Percentiles rank a stretch among this genome's conserved stretches.
Evolutionary conservation across 192 early-diverging fungal species (phyloP).

Genomic region (Pilobolus umbonatus): DNA sequence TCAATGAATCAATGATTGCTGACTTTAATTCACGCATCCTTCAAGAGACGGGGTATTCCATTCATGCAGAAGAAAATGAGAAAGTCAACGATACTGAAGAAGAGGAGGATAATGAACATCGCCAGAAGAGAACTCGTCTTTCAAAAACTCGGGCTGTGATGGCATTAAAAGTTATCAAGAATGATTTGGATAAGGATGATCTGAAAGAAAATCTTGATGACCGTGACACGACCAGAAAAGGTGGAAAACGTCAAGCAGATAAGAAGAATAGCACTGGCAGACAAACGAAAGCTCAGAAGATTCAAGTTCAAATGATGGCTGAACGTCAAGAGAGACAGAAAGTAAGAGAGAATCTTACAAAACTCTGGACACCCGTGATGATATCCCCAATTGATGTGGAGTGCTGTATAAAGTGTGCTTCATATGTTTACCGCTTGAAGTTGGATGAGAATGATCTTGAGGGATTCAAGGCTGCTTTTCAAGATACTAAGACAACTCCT

Average conservation of each 20-base stretch:
- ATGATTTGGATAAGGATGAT: neutral
- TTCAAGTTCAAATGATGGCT: neutral
- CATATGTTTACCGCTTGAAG: slow-evolving; percentile 33
- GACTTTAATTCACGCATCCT: too few species aligned
- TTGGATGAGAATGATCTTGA: slow-evolving; percentile 22
- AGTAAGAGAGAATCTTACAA: neutral
- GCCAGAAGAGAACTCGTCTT: neutral
- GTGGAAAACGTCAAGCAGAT: neutral
- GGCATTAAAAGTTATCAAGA: neutral
- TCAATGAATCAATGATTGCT: too few species aligned
- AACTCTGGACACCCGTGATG: too few species aligned
- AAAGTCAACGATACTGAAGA: neutral
- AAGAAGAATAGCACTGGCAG: neutral
- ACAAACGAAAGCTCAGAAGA: slow-evolving; percentile 1
- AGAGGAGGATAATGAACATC: neutral
- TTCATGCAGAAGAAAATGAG: slow-evolving; percentile 5
- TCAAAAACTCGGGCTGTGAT: slow-evolving; percentile 14
- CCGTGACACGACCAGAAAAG: neutral
- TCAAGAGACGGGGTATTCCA: too few species aligned
- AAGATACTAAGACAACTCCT: slow-evolving; percentile 2
- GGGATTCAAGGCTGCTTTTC: slow-evolving; percentile 1
- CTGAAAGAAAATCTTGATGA: neutral
- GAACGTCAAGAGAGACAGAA: neutral
- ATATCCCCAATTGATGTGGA: neutral
- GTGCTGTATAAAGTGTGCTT: slow-evolving; percentile 44